Conservation (phyloP, 176 grass and related monocot species). For the Ensete ventricosum region DNA sequence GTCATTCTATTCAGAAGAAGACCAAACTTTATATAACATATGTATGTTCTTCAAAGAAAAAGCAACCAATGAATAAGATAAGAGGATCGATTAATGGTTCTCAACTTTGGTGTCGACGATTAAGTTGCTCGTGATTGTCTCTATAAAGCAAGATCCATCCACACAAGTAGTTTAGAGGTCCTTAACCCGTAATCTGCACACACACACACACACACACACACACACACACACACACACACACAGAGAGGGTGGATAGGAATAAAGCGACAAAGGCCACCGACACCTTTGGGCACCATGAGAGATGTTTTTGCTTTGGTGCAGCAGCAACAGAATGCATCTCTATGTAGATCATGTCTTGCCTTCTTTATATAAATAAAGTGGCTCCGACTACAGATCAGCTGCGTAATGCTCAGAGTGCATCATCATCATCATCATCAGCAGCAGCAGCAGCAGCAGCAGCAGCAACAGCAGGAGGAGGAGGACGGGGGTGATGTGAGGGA, state of each 20-base stretch:
- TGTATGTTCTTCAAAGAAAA: no score
- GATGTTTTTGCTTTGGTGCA: not conserved
- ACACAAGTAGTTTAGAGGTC: no score
- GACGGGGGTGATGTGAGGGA: not conserved
- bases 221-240: no score
- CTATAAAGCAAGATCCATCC: no score
- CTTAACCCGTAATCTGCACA: no score
- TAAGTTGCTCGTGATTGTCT: no score
- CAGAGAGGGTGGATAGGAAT: not conserved
- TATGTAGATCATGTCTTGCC: not conserved
- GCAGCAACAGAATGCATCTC: not conserved
- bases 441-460: not conserved
- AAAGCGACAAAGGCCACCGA: conserved; percentile 2
- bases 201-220: no score
- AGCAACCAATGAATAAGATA: no score
- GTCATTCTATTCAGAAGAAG: no score
- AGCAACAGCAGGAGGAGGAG: not conserved
- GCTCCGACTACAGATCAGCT: not conserved
- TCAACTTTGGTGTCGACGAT: no score
- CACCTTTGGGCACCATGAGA: not conserved
- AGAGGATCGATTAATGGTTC: no score
- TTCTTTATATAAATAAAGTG: not conserved
- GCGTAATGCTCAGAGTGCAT: not conserved
- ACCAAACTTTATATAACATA: no score
- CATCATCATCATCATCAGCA: not conserved